Evolutionary conservation across 2,329 filamentous ascomycete genomes (phyloP).

Genomic region (Microdochium bolleyi): DNA sequence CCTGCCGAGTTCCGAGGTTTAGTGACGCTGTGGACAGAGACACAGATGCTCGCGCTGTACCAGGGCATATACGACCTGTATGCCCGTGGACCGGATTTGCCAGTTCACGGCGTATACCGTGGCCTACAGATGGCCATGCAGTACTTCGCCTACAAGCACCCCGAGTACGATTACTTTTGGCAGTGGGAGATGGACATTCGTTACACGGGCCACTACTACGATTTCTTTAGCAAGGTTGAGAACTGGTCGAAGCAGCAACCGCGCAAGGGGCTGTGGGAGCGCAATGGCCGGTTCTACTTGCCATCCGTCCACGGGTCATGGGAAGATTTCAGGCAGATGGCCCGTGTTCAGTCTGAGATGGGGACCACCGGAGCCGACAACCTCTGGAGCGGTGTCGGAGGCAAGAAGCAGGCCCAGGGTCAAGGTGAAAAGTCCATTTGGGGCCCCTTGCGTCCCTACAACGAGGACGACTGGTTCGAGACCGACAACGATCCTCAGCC

Average conservation of each 20-base stretch:
- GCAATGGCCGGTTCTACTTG: slow-evolving; percentile 70
- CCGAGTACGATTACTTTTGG: slow-evolving; percentile 88
- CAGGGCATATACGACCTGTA: slow-evolving; percentile 78
- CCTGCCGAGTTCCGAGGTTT: slow-evolving; percentile 84
- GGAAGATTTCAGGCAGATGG: slow-evolving; percentile 74
- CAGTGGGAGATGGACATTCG: slow-evolving; percentile 93
- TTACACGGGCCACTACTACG: slow-evolving; percentile 82
- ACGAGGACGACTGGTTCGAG: slow-evolving; percentile 64
- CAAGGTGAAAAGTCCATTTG: slow-evolving; percentile 60
- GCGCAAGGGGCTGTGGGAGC: slow-evolving; percentile 74
- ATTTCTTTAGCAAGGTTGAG: slow-evolving; percentile 61
- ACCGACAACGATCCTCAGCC: slow-evolving; percentile 66
- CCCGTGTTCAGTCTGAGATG: slow-evolving; percentile 66
- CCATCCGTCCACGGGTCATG: slow-evolving; percentile 69
- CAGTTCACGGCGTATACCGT: slow-evolving; percentile 87
- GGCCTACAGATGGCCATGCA: slow-evolving; percentile 92
- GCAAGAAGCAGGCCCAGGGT: slow-evolving; percentile 27
- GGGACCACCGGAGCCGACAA: slow-evolving; percentile 59
- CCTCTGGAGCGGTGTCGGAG: slow-evolving; percentile 50
- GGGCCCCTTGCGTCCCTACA: slow-evolving; percentile 69
- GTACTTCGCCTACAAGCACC: slow-evolving; percentile 81
- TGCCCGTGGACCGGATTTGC: slow-evolving; percentile 55
- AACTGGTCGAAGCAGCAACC: slow-evolving; percentile 66
- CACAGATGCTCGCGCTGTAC: slow-evolving; percentile 87
- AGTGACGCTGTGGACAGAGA: slow-evolving; percentile 87